Evolutionary conservation across 495 filamentous ascomycete species (phyloP), one percentile per base, ranked within the genome.

Genomic region (Tuber brumale): DNA sequence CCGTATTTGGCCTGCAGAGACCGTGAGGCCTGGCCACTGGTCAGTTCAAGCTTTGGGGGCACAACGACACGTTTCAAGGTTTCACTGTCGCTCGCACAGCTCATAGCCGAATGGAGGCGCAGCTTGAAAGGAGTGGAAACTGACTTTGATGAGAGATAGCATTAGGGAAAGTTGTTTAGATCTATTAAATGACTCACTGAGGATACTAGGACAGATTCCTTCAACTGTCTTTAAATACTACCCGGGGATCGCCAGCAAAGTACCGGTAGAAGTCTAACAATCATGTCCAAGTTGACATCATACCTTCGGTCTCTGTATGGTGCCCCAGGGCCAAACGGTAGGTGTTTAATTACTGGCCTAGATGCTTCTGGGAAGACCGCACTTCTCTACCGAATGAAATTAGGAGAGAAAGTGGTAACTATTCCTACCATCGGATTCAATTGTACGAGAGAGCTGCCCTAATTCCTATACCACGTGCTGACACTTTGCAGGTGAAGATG

Each of bases 381-480:
- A 39, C 72, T 77, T 23, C 72, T 79, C 1, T 79, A 79, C 35
- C 72, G 77, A 27, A 78, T 79, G 46, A 57, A 51, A 16, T 41
- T 79, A 2, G 71, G 44, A 27, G n/a, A 18, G 6, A 43, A 72
- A 10, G 51, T 79, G 27, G n/a, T 21, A n/a, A 23, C 77, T 27
- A 79, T 79, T 21, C 77, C 77, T 41, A 79, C 77, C 6, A 79
- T 79, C 45, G 77, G 77, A 37, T 79, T 79, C 27, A 79, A 79
- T 27, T 72, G 77, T 79, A 69, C 42, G 69, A 9, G 51, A 9
- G 1, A 44, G 6, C n/a, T 41, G 7, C 43, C 43, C 42, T 3
- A 19, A 35, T 23, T 23, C 35, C 70, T 12, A 21, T 43, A 21
- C 12, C 57, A 18, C 14, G 12, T 6, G n/a, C 27, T 66, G 3